These are phyloP conservation scores for Trametes pubescens DNA, from an alignment of 1,284 basidiomycete species.

Conservation along the genomic window DNA sequence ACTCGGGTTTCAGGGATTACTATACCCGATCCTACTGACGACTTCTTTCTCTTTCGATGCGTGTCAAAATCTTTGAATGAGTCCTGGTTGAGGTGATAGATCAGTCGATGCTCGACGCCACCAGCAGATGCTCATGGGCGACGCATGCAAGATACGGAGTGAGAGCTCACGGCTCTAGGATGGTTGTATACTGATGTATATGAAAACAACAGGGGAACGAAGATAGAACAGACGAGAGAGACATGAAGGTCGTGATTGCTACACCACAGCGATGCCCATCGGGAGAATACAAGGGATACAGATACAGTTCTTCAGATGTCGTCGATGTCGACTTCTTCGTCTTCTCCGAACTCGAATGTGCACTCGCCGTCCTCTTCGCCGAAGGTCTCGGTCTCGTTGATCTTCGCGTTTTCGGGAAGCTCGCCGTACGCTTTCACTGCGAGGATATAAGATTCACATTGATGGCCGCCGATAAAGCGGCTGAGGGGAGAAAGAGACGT, in stretches of 20 bases:
- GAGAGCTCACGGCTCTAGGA: neutral
- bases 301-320: slow-evolving; percentile 62
- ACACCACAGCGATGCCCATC: slow-evolving; percentile 23
- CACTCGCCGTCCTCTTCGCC: slow-evolving; percentile 92
- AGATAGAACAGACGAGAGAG: slow-evolving; percentile 19
- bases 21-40: too few species aligned
- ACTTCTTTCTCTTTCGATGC: too few species aligned
- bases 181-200: slow-evolving; percentile 18
- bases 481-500: slow-evolving; percentile 41
- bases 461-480: slow-evolving; percentile 11
- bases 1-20: too few species aligned
- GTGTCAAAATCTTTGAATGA: too few species aligned
- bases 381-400: slow-evolving; percentile 96
- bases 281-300: slow-evolving; percentile 38
- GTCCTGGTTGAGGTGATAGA: too few species aligned
- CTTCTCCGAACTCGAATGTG: slow-evolving; percentile 90
- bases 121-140: neutral
- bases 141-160: neutral
- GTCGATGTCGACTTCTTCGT: slow-evolving; percentile 84
- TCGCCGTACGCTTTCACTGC: slow-evolving; percentile 97
- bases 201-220: slow-evolving; percentile 18
- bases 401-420: slow-evolving; percentile 97
- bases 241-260: slow-evolving; percentile 23
- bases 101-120: too few species aligned
- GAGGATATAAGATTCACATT: slow-evolving; percentile 10